Base-by-base conservation (phyloP, 1,284 basidiomycete species). In the Ustilago bromivora region DNA sequence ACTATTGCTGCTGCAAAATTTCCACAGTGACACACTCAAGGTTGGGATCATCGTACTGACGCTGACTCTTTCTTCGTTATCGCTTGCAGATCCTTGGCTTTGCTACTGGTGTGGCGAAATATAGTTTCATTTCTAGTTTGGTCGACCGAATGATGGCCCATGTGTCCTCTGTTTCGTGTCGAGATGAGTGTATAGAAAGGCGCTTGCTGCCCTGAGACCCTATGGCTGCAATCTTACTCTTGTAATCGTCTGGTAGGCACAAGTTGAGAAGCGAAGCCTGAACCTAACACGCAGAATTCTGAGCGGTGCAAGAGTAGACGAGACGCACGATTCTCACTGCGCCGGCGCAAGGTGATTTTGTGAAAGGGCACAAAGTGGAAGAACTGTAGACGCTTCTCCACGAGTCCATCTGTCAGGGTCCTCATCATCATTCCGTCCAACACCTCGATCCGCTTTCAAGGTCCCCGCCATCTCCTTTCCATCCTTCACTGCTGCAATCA, bases 371-470 rank as follows among this genome's bases (percentile, higher is more conserved):
- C 43, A 19, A 46, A 46, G 43, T 36, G 46, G 58, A 52, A 60
- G 47, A 60, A 23, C 28, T 60, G 23, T 35, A 47, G n/a, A 31
- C 12, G 28, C 23, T 28, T 51, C 28, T 51, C 46, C 3, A 28
- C 12, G 35, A 52, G 9, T 59, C n/a, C 43, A 46, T 15, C n/a
- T 60, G 58, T 60, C 60, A 62, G 52, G 35, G 34, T 46, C 38
- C 36, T 62, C 60, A 35, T 61, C 59, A 41, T 13, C 31, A 13
- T 28, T 12, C 19, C 31, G 23, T 51, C 31, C 28, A 51, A 19
- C 10, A 23, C 15, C 12, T 12, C 49, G 11, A 40, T 32, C 49
- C 12, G 5, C 9, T 5, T 11, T 32, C 49, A 51, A 8, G 3
- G 23, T 28, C 19, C n/a, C 13, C 40, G 15, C 19, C 13, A 15